phyloP scores from a whole-genome alignment of 1,284 basidiomycete genomes.

The Naganishia albida region DNA sequence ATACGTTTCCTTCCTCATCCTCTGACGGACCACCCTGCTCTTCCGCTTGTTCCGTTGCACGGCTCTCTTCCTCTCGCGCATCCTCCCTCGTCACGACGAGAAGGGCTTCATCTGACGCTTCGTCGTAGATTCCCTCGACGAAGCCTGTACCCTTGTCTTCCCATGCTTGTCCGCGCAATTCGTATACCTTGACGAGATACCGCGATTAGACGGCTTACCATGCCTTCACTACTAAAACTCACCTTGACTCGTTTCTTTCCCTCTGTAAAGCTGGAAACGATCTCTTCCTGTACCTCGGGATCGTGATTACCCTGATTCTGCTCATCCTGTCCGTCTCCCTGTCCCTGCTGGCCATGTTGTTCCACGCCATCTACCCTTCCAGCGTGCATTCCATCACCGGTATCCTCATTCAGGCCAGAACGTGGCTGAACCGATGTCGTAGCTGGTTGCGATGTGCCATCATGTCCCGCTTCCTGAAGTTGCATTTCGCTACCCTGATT shows the following conservation, averaged over 20 bases:
- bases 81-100: constrained; percentile 81
- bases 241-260: constrained; percentile 46
- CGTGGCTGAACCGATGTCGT: too few species aligned
- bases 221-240: not conserved
- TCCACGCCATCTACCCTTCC: not conserved
- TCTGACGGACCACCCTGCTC: constrained; percentile 27
- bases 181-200: constrained; percentile 69
- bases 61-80: constrained; percentile 57
- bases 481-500: too few species aligned
- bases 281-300: constrained; percentile 21
- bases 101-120: constrained; percentile 72
- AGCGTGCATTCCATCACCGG: too few species aligned
- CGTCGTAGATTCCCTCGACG: constrained; percentile 83
- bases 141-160: constrained; percentile 91
- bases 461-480: too few species aligned
- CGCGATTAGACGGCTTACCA: not conserved
- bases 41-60: constrained; percentile 35
- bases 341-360: not conserved
- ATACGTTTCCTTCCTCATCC: constrained; percentile 35
- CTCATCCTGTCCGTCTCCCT: not conserved
- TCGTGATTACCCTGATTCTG: constrained; percentile 17
- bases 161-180: constrained; percentile 84
- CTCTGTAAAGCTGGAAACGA: constrained; percentile 15
- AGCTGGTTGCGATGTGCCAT: too few species aligned
- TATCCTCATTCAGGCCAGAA: too few species aligned